phyloP scores from a whole-genome alignment of 306 rosid genomes.

The Ziziphus jujuba region DNA sequence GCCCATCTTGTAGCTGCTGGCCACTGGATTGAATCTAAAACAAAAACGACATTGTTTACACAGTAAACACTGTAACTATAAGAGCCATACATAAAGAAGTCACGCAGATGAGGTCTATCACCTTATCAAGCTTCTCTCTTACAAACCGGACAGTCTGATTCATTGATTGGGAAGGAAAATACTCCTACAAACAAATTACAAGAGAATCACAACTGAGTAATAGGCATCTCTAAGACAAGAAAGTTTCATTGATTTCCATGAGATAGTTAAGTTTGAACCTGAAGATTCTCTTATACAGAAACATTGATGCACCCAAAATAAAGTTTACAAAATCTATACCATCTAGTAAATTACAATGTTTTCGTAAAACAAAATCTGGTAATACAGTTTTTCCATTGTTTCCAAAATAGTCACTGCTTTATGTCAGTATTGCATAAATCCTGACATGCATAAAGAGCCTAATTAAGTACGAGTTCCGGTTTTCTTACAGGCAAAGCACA shows the following conservation, averaged over 20 bases:
- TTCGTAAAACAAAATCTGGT: too few relatives aligned
- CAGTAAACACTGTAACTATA: not conserved
- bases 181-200: slow-evolving; percentile 51
- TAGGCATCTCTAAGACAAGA: slow-evolving; percentile 10
- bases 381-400: too few relatives aligned
- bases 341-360: too few relatives aligned
- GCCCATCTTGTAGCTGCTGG: slow-evolving; percentile 48
- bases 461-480: too few relatives aligned
- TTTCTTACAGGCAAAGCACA: too few relatives aligned
- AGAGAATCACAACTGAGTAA: slow-evolving; percentile 21
- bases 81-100: not conserved
- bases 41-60: slow-evolving; percentile 18
- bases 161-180: slow-evolving; percentile 82
- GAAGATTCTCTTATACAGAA: not conserved
- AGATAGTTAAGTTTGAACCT: not conserved
- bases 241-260: slow-evolving; percentile 1
- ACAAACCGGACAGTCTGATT: slow-evolving; percentile 71
- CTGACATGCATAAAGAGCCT: too few relatives aligned
- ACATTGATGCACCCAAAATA: slow-evolving; percentile 11
- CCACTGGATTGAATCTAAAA: slow-evolving; percentile 65
- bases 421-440: too few relatives aligned
- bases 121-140: slow-evolving; percentile 90
- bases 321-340: not conserved
- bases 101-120: slow-evolving; percentile 26
- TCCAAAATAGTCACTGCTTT: too few relatives aligned